Evolutionary conservation across 495 filamentous ascomycete genomes (phyloP).

Genomic region (Hypoxylon fragiforme): DNA sequence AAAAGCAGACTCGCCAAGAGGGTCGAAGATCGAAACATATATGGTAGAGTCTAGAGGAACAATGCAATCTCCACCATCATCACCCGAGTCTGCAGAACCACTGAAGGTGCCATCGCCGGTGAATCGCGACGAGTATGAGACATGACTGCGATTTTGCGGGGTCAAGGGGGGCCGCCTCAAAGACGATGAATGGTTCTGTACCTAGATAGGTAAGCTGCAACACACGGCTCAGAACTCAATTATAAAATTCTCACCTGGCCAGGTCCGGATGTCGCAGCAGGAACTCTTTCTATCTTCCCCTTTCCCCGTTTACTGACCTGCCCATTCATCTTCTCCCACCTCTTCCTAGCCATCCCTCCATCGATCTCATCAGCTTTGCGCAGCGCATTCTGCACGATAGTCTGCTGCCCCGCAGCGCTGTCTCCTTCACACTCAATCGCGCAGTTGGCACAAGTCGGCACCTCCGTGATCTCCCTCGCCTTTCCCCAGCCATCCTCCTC

Average conservation of each 20-base stretch:
- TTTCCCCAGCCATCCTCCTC: not conserved
- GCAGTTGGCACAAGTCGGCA: slow-evolving; percentile 43
- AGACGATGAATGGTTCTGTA: slow-evolving; percentile 5
- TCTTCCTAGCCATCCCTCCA: slow-evolving; percentile 30
- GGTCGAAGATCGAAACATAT: slow-evolving; percentile 48
- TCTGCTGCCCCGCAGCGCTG: slow-evolving; percentile 13
- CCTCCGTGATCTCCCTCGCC: slow-evolving; percentile 38
- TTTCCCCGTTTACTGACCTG: slow-evolving; percentile 11
- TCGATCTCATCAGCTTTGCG: slow-evolving; percentile 31
- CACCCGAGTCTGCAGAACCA: slow-evolving; percentile 1
- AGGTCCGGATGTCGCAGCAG: not conserved
- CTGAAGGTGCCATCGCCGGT: slow-evolving; percentile 19
- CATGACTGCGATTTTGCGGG: slow-evolving; percentile 1
- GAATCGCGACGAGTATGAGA: slow-evolving; percentile 8
- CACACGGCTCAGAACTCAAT: not conserved
- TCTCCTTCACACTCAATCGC: slow-evolving; percentile 31
- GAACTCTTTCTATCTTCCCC: slow-evolving; percentile 18
- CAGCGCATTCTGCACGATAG: slow-evolving; percentile 33
- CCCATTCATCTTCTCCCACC: slow-evolving; percentile 33
- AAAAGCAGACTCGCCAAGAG: slow-evolving; percentile 44
- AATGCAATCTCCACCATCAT: slow-evolving; percentile 16
- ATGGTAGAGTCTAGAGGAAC: slow-evolving; percentile 33
- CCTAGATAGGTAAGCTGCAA: not conserved
- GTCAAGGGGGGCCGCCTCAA: not conserved
- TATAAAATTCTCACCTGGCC: slow-evolving; percentile 8